Base-by-base conservation (phyloP, 2,329 filamentous ascomycete genomes). In the Pseudonectria foliicola region DNA sequence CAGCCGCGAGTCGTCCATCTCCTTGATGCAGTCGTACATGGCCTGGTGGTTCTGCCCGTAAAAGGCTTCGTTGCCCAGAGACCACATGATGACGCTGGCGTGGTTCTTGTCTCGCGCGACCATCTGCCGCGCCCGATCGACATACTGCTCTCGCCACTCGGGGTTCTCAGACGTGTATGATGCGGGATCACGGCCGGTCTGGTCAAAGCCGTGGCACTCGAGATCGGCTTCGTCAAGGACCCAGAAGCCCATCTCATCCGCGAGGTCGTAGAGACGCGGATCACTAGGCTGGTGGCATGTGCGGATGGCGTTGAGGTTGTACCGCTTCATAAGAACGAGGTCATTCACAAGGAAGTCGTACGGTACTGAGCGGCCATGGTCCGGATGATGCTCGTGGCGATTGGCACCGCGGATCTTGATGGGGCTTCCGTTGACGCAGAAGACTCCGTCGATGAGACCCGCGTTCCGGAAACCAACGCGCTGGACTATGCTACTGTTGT, bases 291-390 rank as follows among this genome's bases (percentile, higher is more conserved):
- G 77, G 50, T 86, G 82, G 0, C 70, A 80, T 0, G 76, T 81
- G 2, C 82, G 73, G 8, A 86, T 69, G 2, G 80, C 76, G 42
- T 86, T 86, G 52, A 86, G 72, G 44, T 83, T 82, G 56, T 81
- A 71, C 1, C 60, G 61, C 53, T 84, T 85, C 80, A 85, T 85
- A 4, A 70, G 59, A 3, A 79, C 42, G 3, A 85, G 62, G 42
- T 85, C 81, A 1, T 64, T 58, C 34, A 70, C 65, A 47, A 85
- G 68, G n/a, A 72, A 75, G 0, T 73, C 69, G 18, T 72, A 68
- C 0, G 77, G 77, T 1, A 84, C 75, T 1, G 77, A 68, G 1
- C 80, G 71, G 1, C 80, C 80, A 5, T 69, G 70, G 37, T 68
- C 61, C 0, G 78, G 73, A 46, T 84, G 76, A 43, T 85, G 80